Percentiles rank a stretch among this genome's conserved stretches.
phyloP scores from a whole-genome alignment of 257 asterid species.

The Plantago ovata region DNA sequence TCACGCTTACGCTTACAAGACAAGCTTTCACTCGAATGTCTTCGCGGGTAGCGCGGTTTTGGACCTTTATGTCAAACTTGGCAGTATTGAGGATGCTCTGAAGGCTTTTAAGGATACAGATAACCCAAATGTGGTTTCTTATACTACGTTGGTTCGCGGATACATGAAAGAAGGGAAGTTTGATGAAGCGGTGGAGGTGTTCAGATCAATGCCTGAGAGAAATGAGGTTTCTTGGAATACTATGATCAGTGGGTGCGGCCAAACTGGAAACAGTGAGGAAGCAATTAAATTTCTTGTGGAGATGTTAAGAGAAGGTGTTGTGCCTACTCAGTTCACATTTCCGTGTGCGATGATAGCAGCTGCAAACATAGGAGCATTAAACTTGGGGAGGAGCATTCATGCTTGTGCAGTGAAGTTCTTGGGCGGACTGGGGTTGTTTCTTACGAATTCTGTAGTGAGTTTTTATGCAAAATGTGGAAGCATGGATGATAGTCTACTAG shows the following conservation, averaged over 20 bases:
- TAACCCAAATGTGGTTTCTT: constrained; percentile 70
- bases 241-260: constrained; percentile 74
- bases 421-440: constrained; percentile 47
- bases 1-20: constrained; percentile 44
- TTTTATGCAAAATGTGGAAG: constrained; percentile 85
- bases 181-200: constrained; percentile 48
- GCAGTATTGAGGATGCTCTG: constrained; percentile 36
- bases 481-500: constrained; percentile 56
- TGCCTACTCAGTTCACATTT: constrained; percentile 47
- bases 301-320: constrained; percentile 64
- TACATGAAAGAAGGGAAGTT: constrained; percentile 47
- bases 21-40: constrained; percentile 49
- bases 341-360: constrained; percentile 67
- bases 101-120: constrained; percentile 50
- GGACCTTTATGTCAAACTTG: constrained; percentile 59
- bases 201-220: constrained; percentile 51
- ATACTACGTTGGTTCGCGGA: constrained; percentile 59
- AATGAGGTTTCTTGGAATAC: constrained; percentile 83
- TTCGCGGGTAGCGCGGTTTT: constrained; percentile 64
- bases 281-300: constrained; percentile 56
- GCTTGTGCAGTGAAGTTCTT: constrained; percentile 73
- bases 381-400: constrained; percentile 78
- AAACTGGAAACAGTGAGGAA: constrained; percentile 65
- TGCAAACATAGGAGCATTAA: constrained; percentile 69
- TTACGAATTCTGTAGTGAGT: constrained; percentile 64